Base-by-base conservation (phyloP, 2,329 filamentous ascomycete species). In the Apiospora phragmitis region DNA sequence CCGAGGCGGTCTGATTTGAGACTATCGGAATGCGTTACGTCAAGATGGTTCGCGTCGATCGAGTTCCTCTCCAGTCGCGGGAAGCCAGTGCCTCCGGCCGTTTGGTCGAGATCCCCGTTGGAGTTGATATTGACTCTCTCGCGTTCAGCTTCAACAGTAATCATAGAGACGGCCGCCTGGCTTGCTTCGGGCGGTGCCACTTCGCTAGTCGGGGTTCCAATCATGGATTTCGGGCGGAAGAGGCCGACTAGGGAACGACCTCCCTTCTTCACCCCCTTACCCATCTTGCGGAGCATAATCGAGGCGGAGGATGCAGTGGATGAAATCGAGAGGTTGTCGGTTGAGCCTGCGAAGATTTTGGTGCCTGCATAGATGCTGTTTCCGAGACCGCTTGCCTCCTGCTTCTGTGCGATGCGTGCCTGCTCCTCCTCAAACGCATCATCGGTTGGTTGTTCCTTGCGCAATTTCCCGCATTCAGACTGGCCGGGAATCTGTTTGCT, bases 251-350 rank as follows among this genome's bases (percentile, higher is more conserved):
- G 89, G 32, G 95, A 98, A 66, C 95, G 89, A 24, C 92, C 93
- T 68, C 94, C 92, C 83, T 96, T 97, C 88, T 97, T 98, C 90
- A 98, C 93, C n/a, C 95, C 95, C 74, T 94, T 94, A 70, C 96
- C 96, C 96, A 99, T 99, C 85, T 99, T 99, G 69, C 96, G 91
- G 75, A 99, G 93, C 94, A 97, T 97, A 76, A 97, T 91, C 41
- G 94, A 97, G 43, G 94, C 94, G 26, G 94, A 97, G 8, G 94
- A 97, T 26, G 94, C 94, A 12, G 94, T 97, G 4, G 94, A 97
- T 1, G 93, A 95, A 73, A 97, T 94, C 18, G 94, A 97, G 62
- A 99, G 83, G 75, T 98, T 98, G 81, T 99, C 96, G 0, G 94
- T 98, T 5, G 96, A 99, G 18, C 94, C 93, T 21, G 91, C 89